Base-by-base conservation (phyloP, 345 rosid species). In the Noccaea bulbosa region DNA sequence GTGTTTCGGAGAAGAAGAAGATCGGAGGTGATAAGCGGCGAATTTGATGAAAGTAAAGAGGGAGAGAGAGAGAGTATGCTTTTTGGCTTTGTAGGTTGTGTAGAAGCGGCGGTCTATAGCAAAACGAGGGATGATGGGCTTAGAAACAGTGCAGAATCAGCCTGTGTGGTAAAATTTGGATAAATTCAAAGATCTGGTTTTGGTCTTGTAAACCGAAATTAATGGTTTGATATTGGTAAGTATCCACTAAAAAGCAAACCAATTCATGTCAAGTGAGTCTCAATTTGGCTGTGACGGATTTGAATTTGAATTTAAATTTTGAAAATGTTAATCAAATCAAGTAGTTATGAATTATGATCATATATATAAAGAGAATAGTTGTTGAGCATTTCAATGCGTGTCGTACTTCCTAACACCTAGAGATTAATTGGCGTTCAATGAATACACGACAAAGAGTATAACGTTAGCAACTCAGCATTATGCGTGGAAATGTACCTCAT, bases 21-120 rank as follows among this genome's bases (percentile, higher is more conserved):
- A 73, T 66, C 67, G 78, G 73, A 66, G 62, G 54, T 33, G 77
- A 73, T 73, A 58, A 59, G 78, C 72, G 68, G 73, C 78, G 72
- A 49, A 49, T 46, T 56, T 65, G 71, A 4, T 56, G 71, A 54
- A 17, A 39, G 48, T 30, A 24, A 10, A 62, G 43, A 56, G 60
- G 22, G 22, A 44, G 41, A 62, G 34, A 52, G 35, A 69, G 67
- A 40, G 60, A 17, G 57, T 15, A 32, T 43, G 71, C 22, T 49
- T 40, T 22, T 27, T 39, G 46, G 72, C 61, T 65, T 11, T 40
- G 77, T 74, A 74, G 77, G 72, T 66, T 66, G 67, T 58, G 72
- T 35, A 59, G 68, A 74, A 74, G 78, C 78, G 72, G 78, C 73
- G 39, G 51, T 73, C 30, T 55, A 47, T 7, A 15, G 55, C 39